Evolutionary conservation across 257 asterid species (phyloP).

Genomic region (Solanum corneliomulleri): DNA sequence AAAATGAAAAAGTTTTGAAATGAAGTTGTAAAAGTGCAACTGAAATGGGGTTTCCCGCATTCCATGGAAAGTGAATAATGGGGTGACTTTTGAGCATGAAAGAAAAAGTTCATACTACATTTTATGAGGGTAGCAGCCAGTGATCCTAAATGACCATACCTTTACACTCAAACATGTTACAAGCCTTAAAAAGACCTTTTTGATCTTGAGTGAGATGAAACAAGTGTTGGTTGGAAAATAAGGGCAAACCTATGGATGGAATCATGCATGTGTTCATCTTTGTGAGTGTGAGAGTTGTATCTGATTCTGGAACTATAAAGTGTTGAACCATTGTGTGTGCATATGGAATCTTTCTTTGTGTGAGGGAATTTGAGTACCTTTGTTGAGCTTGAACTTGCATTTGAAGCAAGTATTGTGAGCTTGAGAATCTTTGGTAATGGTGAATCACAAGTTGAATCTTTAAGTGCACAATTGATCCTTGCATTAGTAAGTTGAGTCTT

Average conservation of each 20-base stretch:
- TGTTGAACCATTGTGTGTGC: neutral
- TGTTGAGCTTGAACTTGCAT: neutral
- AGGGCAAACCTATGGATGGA: neutral
- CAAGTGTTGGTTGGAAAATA: neutral
- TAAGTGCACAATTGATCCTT: neutral
- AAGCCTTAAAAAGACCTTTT: neutral
- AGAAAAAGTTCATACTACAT: no score
- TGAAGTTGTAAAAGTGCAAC: no score
- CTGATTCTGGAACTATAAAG: neutral
- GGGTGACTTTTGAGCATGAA: no score
- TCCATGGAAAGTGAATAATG: no score
- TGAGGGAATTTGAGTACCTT: neutral
- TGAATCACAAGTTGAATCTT: neutral
- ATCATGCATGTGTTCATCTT: neutral
- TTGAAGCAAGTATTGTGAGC: neutral
- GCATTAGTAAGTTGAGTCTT: neutral
- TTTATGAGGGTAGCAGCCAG: no score
- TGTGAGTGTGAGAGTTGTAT: neutral
- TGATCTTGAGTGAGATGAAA: neutral
- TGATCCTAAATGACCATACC: neutral
- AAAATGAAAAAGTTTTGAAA: no score
- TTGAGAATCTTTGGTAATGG: neutral
- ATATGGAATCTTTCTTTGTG: neutral
- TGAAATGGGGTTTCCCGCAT: no score
- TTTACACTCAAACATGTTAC: neutral